Percentiles rank a stretch among this genome's conserved stretches.
phyloP scores from a whole-genome alignment of 1,139 yeast species.

The Lodderomyces oxycetoniae region DNA sequence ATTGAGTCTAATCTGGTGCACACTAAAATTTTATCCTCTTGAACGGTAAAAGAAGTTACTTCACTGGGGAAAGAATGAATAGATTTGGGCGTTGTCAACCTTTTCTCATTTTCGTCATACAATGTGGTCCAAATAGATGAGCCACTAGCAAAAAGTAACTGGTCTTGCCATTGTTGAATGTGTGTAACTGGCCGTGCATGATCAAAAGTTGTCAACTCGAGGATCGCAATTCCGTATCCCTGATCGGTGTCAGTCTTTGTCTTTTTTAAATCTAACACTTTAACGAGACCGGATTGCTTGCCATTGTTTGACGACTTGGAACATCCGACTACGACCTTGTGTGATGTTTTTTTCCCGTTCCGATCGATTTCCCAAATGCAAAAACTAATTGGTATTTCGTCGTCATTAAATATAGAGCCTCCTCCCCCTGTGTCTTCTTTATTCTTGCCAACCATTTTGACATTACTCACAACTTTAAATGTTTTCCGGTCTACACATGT shows the following conservation, averaged over 20 bases:
- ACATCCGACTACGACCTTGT: constrained; percentile 43
- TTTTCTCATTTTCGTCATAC: constrained; percentile 36
- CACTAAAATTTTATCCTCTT: constrained; percentile 23
- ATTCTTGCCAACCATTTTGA: constrained; percentile 15
- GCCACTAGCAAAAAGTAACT: constrained; percentile 34
- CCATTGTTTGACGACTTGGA: constrained; percentile 19
- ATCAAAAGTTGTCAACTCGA: constrained; percentile 36
- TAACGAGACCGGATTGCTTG: constrained; percentile 29
- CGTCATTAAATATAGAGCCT: constrained; percentile 22
- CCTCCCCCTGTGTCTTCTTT: too few relatives aligned
- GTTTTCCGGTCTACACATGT: constrained; percentile 34
- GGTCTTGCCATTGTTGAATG: constrained; percentile 34
- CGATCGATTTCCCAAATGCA: constrained; percentile 33
- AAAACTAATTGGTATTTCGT: constrained; percentile 35
- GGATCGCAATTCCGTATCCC: constrained; percentile 18
- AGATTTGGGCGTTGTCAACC: constrained; percentile 28
- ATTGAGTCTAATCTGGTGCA: constrained; percentile 42
- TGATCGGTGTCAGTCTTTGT: constrained; percentile 12
- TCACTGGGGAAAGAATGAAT: constrained; percentile 33
- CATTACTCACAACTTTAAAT: constrained; percentile 16
- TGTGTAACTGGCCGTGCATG: constrained; percentile 32
- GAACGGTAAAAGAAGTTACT: constrained; percentile 29
- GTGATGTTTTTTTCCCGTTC: constrained; percentile 28
- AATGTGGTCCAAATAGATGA: constrained; percentile 30
- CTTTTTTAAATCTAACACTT: constrained; percentile 38